A percentile compares a stretch with the other conserved stretches of the same genome.
phyloP scores from a whole-genome alignment of 192 early-diverging fungal genomes.

The Mortierella hygrophila region DNA sequence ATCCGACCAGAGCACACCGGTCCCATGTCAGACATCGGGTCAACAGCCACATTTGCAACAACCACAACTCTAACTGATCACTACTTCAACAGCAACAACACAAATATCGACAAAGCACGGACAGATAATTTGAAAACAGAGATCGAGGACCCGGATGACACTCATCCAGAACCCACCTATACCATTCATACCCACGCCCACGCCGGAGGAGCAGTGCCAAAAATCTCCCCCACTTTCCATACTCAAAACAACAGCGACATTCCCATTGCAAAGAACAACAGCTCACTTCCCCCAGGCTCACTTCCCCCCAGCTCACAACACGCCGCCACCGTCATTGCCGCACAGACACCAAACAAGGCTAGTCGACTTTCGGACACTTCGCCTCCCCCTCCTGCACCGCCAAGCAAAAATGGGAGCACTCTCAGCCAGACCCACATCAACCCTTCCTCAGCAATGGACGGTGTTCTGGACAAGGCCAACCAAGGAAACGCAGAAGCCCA shows the following conservation, averaged over 20 bases:
- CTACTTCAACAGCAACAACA: not conserved
- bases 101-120: not conserved
- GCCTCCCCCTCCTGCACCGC: not conserved
- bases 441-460: not conserved
- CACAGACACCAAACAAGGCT: not conserved
- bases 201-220: not conserved
- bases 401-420: not conserved
- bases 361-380: not conserved
- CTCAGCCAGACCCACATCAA: not conserved
- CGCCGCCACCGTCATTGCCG: not conserved
- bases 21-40: not conserved
- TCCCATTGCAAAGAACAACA: not conserved
- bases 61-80: not conserved
- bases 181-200: not conserved
- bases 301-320: not conserved
- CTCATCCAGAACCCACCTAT: not conserved
- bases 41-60: not conserved
- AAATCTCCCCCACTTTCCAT: not conserved
- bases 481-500: not conserved
- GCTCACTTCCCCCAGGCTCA: not conserved
- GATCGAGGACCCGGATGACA: not conserved
- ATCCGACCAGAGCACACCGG: not conserved
- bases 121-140: not conserved
- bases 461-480: not conserved
- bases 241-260: not conserved